These are phyloP conservation scores for Magnusiomyces ingens DNA, from an alignment of 1,139 yeast species.

Conservation along the genomic window DNA sequence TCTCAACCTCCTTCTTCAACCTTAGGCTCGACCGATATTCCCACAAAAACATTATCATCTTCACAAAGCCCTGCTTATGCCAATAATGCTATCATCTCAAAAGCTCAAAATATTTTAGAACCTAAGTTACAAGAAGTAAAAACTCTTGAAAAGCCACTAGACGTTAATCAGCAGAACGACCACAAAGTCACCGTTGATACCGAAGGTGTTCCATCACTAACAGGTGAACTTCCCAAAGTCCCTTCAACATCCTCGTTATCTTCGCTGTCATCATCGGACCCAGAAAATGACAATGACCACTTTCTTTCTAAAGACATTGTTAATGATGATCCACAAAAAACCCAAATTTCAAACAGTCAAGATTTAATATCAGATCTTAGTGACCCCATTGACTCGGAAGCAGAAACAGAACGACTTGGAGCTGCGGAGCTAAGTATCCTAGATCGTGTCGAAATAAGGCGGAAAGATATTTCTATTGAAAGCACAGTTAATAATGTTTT, in stretches of 20 bases:
- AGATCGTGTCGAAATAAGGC: slow-evolving; percentile 2
- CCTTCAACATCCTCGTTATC: slow-evolving; percentile 13
- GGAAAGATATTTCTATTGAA: neutral
- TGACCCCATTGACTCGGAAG: slow-evolving; percentile 62
- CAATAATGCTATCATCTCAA: neutral
- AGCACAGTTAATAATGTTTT: too few species aligned
- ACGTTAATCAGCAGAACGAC: neutral
- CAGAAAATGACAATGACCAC: slow-evolving; percentile 9
- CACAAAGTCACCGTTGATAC: neutral
- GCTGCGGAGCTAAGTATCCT: slow-evolving; percentile 10
- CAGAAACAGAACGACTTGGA: slow-evolving; percentile 74
- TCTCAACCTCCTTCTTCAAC: too few species aligned
- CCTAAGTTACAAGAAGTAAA: neutral
- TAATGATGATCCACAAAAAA: neutral
- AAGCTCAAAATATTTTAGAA: neutral
- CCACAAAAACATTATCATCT: too few species aligned
- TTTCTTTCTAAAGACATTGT: slow-evolving; percentile 5
- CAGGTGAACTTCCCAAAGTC: slow-evolving; percentile 3
- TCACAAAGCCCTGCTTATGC: too few species aligned
- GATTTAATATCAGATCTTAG: slow-evolving; percentile 44
- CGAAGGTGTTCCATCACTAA: neutral
- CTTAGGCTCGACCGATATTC: too few species aligned
- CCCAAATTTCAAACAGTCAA: neutral
- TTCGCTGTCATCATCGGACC: slow-evolving; percentile 13
- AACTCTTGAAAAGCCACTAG: too few species aligned